Percentiles rank a stretch among this genome's conserved stretches.
These are phyloP conservation scores for Metschnikowia lochheadii DNA, from an alignment of 805 yeast genomes.

Conservation along the genomic window DNA sequence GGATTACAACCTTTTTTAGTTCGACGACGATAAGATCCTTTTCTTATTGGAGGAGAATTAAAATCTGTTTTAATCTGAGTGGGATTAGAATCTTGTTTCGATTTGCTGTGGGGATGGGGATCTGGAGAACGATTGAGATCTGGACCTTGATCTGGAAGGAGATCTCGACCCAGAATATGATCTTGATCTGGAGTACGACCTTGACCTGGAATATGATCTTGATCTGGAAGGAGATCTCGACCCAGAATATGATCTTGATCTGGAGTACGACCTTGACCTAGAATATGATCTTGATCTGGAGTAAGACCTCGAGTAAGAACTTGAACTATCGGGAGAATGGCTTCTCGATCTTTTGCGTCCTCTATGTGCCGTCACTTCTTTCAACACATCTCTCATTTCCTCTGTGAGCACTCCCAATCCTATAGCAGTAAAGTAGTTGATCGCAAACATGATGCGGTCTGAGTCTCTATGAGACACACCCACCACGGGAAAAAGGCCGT, in stretches of 20 bases:
- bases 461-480: conserved; percentile 31
- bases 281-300: conserved; percentile 13
- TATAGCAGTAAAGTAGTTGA: conserved; percentile 90
- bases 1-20: too few species aligned
- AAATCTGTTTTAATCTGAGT: not conserved
- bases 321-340: conserved; percentile 4
- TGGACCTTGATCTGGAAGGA: conserved; percentile 9
- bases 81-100: not conserved
- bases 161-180: conserved; percentile 11
- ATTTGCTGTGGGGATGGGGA: conserved; percentile 5
- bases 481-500: conserved; percentile 61
- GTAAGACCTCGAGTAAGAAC: conserved; percentile 19
- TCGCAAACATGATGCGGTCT: conserved; percentile 66
- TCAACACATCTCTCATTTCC: conserved; percentile 60
- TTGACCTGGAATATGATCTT: conserved; percentile 11
- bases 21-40: too few species aligned
- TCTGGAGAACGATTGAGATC: conserved; percentile 5
- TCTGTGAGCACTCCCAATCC: conserved; percentile 84
- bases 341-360: conserved; percentile 18
- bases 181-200: conserved; percentile 17
- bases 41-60: too few species aligned
- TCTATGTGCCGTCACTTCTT: conserved; percentile 25
- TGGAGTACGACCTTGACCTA: conserved; percentile 12
- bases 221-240: conserved; percentile 10
- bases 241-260: conserved; percentile 19